A percentile compares a stretch with the other conserved stretches of the same genome.
phyloP scores from a whole-genome alignment of 202 grass and related monocot genomes.

The Schoenoplectus tabernaemontani region DNA sequence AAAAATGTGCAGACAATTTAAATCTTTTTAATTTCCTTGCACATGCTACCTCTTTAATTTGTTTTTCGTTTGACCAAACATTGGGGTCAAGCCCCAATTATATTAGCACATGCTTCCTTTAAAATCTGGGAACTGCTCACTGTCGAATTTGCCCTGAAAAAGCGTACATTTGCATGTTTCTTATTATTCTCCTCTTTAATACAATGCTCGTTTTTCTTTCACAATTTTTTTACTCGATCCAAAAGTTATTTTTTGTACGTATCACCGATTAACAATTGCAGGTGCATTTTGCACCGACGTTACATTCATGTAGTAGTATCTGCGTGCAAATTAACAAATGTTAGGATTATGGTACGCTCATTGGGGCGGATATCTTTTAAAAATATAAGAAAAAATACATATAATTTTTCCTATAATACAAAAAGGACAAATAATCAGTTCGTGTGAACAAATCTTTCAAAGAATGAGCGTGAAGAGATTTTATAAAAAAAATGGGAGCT shows the following conservation, averaged over 20 bases:
- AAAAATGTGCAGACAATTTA: not conserved
- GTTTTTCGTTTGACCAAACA: not conserved
- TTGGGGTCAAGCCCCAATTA: not conserved
- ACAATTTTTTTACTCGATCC: not conserved
- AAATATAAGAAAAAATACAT: too few relatives aligned
- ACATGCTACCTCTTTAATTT: not conserved
- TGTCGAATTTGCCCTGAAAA: not conserved
- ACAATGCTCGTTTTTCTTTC: not conserved
- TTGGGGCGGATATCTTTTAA: too few relatives aligned
- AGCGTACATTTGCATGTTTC: not conserved
- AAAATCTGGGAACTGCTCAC: not conserved
- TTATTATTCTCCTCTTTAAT: not conserved
- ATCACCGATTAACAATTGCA: too few relatives aligned
- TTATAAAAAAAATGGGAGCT: too few relatives aligned
- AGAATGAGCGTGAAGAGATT: too few relatives aligned
- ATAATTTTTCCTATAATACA: too few relatives aligned
- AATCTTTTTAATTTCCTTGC: conserved; percentile 1
- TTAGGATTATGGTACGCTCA: too few relatives aligned
- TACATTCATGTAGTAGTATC: too few relatives aligned
- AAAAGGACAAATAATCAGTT: too few relatives aligned
- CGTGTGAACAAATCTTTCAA: too few relatives aligned
- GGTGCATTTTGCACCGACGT: not conserved
- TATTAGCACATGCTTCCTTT: not conserved
- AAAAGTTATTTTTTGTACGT: not conserved
- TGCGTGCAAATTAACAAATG: too few relatives aligned